Evolutionary conservation across 257 asterid genomes (phyloP).

Genomic region (Leptodermis oblonga): DNA sequence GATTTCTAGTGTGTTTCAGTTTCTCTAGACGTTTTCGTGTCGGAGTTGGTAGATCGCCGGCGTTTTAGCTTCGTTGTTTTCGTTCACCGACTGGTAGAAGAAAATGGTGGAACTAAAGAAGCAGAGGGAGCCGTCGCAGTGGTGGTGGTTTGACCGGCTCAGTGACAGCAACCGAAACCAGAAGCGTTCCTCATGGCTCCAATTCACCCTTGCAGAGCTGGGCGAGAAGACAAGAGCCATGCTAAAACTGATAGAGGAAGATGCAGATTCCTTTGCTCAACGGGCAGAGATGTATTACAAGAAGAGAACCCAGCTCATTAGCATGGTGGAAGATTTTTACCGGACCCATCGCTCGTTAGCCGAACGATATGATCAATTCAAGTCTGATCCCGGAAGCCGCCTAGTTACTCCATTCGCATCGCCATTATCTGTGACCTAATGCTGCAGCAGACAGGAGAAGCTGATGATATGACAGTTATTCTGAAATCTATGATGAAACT

Average conservation of each 20-base stretch:
- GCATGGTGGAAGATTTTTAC: slow-evolving; percentile 75
- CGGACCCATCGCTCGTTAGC: slow-evolving; percentile 72
- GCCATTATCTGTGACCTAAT: too few relatives aligned
- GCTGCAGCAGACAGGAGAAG: too few relatives aligned
- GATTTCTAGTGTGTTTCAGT: too few relatives aligned
- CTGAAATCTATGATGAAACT: slow-evolving; percentile 59
- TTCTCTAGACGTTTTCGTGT: too few relatives aligned
- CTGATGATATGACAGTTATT: slow-evolving; percentile 10
- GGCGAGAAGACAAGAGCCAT: slow-evolving; percentile 61
- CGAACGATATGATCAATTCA: slow-evolving; percentile 60
- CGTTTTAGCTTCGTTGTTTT: too few relatives aligned
- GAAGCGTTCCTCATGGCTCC: slow-evolving; percentile 80
- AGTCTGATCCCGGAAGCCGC: slow-evolving; percentile 49
- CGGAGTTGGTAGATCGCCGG: too few relatives aligned
- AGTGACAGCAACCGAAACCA: slow-evolving; percentile 26
- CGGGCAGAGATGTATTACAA: slow-evolving; percentile 90
- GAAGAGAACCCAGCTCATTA: slow-evolving; percentile 77
- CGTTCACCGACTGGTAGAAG: too few relatives aligned
- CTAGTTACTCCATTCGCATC: slow-evolving; percentile 49
- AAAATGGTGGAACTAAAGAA: slow-evolving; percentile 41
- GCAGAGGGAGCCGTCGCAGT: slow-evolving; percentile 46
- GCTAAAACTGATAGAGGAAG: slow-evolving; percentile 71
- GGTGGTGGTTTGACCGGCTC: slow-evolving; percentile 88
- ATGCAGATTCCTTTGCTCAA: slow-evolving; percentile 84
- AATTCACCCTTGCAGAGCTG: slow-evolving; percentile 69